Base-by-base conservation (phyloP, 225 moss, liverwort and hornwort genomes). In the Bryum argenteum region DNA sequence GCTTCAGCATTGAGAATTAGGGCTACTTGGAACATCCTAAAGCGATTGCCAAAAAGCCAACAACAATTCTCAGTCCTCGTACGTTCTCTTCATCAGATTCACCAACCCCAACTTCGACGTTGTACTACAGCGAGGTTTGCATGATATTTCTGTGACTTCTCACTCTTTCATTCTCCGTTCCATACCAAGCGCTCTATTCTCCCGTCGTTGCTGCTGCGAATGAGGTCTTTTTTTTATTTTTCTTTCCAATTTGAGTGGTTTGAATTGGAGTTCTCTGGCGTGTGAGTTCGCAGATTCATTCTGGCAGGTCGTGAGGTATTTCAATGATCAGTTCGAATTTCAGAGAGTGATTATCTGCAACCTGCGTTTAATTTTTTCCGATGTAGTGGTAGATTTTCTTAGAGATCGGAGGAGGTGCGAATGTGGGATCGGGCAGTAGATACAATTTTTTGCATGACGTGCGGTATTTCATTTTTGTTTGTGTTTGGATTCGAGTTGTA, bases 351-450 rank as follows among this genome's bases (percentile, higher is more conserved):
- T 38, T 38, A 10, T 58, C 33, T 61, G 54, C 40, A 48, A 66
- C 66, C 20, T 54, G 76, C 55, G 24, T 75, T 71, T 66, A 51
- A 50, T 52, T 67, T 2, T 10, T 43, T 71, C n/a, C 58, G 39
- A 12, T 44, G 37, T 63, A 52, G 72, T 37, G 39, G 58, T 63
- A 24, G 53, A 57, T 14, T 55, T 21, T 2, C 20, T 33, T 28
- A 71, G 78, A 78, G 82, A 78, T 78, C 74, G 71, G 82, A 78
- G 78, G 66, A 82, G 78, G 74, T 74, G 78, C 61, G 74, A 71
- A 74, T 78, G 60, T 69, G 64, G 72, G 72, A 72, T 82, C 33
- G 45, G 38, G 67, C 63, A 58, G 21, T 61, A 37, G 70, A 56
- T 61, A 10, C 56, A 42, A 55, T 61, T 40, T 17, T 62, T 73